Conservation (phyloP, 805 yeast genomes). For the Zygosaccharomyces bailii region DNA sequence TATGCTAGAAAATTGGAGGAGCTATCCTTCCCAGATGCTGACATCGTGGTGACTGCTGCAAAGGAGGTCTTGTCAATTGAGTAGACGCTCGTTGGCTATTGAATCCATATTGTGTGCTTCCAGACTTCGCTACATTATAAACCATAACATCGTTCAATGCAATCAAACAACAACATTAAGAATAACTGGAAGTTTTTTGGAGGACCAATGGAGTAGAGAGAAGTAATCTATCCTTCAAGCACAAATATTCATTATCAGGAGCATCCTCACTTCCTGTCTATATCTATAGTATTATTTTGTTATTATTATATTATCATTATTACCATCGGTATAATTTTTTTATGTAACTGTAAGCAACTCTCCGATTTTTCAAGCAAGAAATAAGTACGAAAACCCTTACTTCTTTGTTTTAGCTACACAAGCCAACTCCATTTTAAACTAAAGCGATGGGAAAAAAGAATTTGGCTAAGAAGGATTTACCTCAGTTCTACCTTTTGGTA, state of each 20-base stretch:
- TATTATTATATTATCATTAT: neutral
- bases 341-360: neutral
- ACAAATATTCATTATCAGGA: constrained; percentile 4
- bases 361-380: neutral
- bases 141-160: neutral
- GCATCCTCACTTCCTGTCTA: constrained; percentile 2
- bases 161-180: neutral
- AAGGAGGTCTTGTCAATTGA: constrained; percentile 75
- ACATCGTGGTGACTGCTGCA: constrained; percentile 80
- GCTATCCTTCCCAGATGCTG: constrained; percentile 97
- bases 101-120: constrained; percentile 2
- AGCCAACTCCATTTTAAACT: neutral
- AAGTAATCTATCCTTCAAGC: neutral
- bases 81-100: constrained; percentile 15
- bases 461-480: constrained; percentile 51
- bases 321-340: neutral
- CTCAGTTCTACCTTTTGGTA: constrained; percentile 70
- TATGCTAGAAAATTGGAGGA: constrained; percentile 94
- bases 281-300: neutral
- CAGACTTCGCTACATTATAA: constrained; percentile 1
- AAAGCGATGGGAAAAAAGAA: constrained; percentile 4
- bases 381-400: no score
- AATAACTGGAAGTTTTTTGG: neutral
- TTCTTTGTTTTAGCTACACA: no score
- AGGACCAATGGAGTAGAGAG: neutral